These are phyloP conservation scores for Candida germanica DNA, from an alignment of 805 yeast species.

Conservation along the genomic window DNA sequence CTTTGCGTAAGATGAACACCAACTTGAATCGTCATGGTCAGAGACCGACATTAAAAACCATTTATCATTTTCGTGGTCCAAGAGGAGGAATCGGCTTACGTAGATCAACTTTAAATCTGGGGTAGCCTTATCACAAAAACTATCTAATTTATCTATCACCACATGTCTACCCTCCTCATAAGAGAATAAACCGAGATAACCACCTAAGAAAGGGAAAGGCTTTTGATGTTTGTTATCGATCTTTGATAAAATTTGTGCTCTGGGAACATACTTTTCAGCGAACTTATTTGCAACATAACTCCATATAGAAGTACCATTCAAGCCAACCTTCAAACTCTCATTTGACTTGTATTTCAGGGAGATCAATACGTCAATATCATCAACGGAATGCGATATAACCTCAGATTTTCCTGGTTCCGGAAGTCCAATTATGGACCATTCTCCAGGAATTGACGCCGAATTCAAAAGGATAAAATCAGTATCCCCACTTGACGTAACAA, in stretches of 20 bases:
- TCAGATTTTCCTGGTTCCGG: conserved; percentile 46
- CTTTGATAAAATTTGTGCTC: conserved; percentile 21
- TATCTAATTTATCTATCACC: conserved; percentile 27
- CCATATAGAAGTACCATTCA: conserved; percentile 42
- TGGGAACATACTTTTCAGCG: conserved; percentile 32
- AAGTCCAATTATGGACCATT: conserved; percentile 82
- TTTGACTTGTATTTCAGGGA: conserved; percentile 27
- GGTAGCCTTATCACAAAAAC: conserved; percentile 30
- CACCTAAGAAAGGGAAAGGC: conserved; percentile 82
- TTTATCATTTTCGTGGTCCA: conserved; percentile 44
- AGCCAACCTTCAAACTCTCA: conserved; percentile 5
- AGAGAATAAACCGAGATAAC: conserved; percentile 78
- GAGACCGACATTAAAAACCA: conserved; percentile 54
- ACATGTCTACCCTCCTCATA: conserved; percentile 79
- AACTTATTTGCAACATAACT: conserved; percentile 47
- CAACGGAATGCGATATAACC: conserved; percentile 62
- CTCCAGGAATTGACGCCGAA: conserved; percentile 81
- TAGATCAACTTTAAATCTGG: conserved; percentile 79
- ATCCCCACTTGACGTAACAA: conserved; percentile 22
- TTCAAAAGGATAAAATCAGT: conserved; percentile 60
- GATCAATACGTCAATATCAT: conserved; percentile 23
- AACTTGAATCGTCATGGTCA: conserved; percentile 29
- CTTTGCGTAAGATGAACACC: conserved; percentile 27
- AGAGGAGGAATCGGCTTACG: conserved; percentile 60
- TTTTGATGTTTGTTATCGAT: conserved; percentile 17